phyloP scores from a whole-genome alignment of 805 yeast genomes.

The Alloascoidea africana region DNA sequence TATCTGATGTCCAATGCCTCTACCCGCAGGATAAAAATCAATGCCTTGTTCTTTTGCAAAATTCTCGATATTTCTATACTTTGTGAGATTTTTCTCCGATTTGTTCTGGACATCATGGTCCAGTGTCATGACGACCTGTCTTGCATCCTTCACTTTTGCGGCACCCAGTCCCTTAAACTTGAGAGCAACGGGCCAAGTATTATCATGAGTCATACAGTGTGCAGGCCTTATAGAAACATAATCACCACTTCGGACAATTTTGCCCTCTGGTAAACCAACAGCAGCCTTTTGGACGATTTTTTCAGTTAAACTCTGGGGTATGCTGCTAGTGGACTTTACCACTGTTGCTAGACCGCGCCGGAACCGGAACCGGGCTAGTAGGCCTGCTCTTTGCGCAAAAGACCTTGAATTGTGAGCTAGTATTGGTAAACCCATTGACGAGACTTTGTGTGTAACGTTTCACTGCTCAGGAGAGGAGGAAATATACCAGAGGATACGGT shows the following conservation, averaged over 20 bases:
- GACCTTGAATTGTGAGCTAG: too few relatives aligned
- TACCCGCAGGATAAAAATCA: constrained; percentile 96
- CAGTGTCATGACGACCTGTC: constrained; percentile 89
- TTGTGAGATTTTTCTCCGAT: constrained; percentile 72
- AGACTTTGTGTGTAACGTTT: too few relatives aligned
- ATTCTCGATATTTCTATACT: constrained; percentile 75
- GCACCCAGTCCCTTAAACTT: constrained; percentile 95
- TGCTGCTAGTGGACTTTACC: too few relatives aligned
- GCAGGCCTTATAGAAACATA: constrained; percentile 91
- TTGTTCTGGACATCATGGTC: constrained; percentile 98
- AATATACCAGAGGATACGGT: too few relatives aligned
- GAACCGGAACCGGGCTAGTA: too few relatives aligned
- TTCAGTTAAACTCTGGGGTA: constrained; percentile 75
- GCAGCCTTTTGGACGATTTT: constrained; percentile 91
- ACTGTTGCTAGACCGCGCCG: not conserved
- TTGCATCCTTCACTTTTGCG: constrained; percentile 59
- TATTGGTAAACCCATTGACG: too few relatives aligned
- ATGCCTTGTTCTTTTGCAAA: constrained; percentile 86
- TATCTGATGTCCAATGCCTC: constrained; percentile 98
- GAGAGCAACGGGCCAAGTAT: constrained; percentile 98
- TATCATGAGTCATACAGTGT: constrained; percentile 98
- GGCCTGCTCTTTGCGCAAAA: too few relatives aligned
- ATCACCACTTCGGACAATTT: constrained; percentile 77
- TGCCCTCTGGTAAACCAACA: constrained; percentile 65
- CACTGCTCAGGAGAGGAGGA: too few relatives aligned